phyloP scores from a whole-genome alignment of 2,329 filamentous ascomycete genomes.

The Lasiodiplodia citricola region DNA sequence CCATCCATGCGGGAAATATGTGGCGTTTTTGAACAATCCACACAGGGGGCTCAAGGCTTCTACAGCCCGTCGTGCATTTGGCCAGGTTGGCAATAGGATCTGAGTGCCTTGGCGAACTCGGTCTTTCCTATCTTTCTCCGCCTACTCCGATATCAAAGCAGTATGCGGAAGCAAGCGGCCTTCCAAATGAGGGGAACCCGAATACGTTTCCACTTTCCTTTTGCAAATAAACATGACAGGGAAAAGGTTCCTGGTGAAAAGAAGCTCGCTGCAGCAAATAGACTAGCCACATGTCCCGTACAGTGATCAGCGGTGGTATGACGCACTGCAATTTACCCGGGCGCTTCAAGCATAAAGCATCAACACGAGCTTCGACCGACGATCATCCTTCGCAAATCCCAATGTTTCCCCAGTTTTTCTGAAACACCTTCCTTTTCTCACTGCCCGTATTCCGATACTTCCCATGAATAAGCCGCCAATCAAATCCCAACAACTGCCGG shows the following conservation, averaged over 20 bases:
- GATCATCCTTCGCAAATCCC: neutral
- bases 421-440: constrained; percentile 10
- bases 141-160: neutral
- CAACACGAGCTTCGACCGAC: neutral
- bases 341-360: neutral
- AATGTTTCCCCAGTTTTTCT: constrained; percentile 3
- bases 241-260: neutral
- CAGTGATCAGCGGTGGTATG: neutral
- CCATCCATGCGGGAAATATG: too few species aligned
- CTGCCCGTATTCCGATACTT: neutral
- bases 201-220: neutral
- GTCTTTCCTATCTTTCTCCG: neutral
- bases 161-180: neutral
- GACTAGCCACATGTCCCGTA: neutral
- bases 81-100: neutral
- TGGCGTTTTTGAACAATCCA: too few species aligned
- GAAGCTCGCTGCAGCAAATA: constrained; percentile 1
- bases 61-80: neutral
- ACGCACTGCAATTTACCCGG: constrained; percentile 1
- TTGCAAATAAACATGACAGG: neutral
- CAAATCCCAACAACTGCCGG: neutral
- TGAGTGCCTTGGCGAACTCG: neutral
- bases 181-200: neutral
- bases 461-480: neutral
- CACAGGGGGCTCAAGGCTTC: too few species aligned